Evolutionary conservation across 108 stramenopile genomes (phyloP).

Genomic region (Craspedostauros australis): DNA sequence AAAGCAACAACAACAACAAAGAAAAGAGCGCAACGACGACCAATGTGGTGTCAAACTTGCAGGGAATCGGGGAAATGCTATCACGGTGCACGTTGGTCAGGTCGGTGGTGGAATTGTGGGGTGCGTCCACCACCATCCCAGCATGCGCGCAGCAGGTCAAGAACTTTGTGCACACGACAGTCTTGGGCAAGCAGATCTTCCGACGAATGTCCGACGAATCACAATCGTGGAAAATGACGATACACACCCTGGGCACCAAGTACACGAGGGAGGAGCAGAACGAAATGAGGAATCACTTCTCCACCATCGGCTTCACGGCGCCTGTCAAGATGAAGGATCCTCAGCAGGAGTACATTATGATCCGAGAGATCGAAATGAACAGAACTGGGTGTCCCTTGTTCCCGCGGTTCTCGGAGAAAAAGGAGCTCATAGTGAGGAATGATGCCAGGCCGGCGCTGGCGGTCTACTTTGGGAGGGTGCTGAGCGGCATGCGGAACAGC

Average conservation of each 20-base stretch:
- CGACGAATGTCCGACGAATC: slow-evolving; percentile 4
- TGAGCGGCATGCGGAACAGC: slow-evolving; percentile 32
- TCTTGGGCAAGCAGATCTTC: too few relatives aligned
- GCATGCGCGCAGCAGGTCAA: too few relatives aligned
- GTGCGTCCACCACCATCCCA: slow-evolving; percentile 28
- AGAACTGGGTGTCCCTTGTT: slow-evolving; percentile 49
- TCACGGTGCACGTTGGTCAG: slow-evolving; percentile 61
- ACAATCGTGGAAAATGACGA: slow-evolving; percentile 65
- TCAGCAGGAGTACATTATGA: slow-evolving; percentile 58
- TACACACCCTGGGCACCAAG: slow-evolving; percentile 74
- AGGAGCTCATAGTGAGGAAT: slow-evolving; percentile 49
- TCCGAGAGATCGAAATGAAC: slow-evolving; percentile 70
- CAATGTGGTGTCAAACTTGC: too few relatives aligned
- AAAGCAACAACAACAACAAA: slow-evolving; percentile 26
- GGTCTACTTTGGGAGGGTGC: slow-evolving; percentile 72
- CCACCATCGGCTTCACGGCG: slow-evolving; percentile 41
- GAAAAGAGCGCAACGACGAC: slow-evolving; percentile 1
- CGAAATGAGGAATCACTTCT: slow-evolving; percentile 54
- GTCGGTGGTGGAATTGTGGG: slow-evolving; percentile 78
- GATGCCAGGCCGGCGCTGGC: slow-evolving; percentile 58
- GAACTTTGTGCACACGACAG: too few relatives aligned
- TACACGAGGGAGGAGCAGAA: slow-evolving; percentile 68
- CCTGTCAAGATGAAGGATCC: slow-evolving; percentile 72
- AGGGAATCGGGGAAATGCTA: slow-evolving; percentile 34
- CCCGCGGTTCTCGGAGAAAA: slow-evolving; percentile 29